Evolutionary conservation across 2,329 filamentous ascomycete species (phyloP).

Genomic region (Bipolaris victoriae): DNA sequence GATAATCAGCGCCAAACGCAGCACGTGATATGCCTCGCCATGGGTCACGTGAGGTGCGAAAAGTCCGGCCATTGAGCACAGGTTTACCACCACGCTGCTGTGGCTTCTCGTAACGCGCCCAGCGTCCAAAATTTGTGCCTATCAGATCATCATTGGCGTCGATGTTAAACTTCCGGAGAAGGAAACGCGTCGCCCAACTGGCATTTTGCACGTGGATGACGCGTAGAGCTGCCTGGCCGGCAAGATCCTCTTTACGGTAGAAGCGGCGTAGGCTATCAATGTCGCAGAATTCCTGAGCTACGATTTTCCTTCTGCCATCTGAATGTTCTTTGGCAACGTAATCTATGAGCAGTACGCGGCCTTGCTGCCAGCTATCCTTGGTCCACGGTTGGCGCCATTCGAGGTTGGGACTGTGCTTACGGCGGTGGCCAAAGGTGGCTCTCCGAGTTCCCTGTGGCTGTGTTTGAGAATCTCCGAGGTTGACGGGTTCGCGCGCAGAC

Average conservation of each 20-base stretch:
- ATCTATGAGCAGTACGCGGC: conserved; percentile 60
- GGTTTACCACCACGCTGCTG: conserved; percentile 58
- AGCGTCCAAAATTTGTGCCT: conserved; percentile 58
- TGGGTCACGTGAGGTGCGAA: conserved; percentile 57
- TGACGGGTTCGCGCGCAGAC: conserved; percentile 17
- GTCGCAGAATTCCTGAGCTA: conserved; percentile 57
- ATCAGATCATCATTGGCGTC: conserved; percentile 55
- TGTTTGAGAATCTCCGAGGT: conserved; percentile 17
- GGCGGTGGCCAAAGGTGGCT: conserved; percentile 33
- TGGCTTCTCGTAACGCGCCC: conserved; percentile 57
- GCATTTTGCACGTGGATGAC: conserved; percentile 62
- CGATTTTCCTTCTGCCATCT: conserved; percentile 52
- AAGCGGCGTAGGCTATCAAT: conserved; percentile 54
- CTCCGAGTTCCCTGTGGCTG: conserved; percentile 24
- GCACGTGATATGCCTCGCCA: conserved; percentile 58
- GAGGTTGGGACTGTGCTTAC: conserved; percentile 45
- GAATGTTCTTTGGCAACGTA: conserved; percentile 52
- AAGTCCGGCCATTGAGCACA: conserved; percentile 59
- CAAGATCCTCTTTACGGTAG: conserved; percentile 49
- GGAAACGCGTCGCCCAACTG: conserved; percentile 56
- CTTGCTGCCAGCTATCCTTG: conserved; percentile 47
- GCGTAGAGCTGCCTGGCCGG: conserved; percentile 45
- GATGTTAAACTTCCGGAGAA: conserved; percentile 61
- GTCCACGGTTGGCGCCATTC: conserved; percentile 49
- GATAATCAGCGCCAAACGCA: conserved; percentile 60